Base-by-base conservation (phyloP, 2,329 filamentous ascomycete species). In the Apiospora kogelbergensis region DNA sequence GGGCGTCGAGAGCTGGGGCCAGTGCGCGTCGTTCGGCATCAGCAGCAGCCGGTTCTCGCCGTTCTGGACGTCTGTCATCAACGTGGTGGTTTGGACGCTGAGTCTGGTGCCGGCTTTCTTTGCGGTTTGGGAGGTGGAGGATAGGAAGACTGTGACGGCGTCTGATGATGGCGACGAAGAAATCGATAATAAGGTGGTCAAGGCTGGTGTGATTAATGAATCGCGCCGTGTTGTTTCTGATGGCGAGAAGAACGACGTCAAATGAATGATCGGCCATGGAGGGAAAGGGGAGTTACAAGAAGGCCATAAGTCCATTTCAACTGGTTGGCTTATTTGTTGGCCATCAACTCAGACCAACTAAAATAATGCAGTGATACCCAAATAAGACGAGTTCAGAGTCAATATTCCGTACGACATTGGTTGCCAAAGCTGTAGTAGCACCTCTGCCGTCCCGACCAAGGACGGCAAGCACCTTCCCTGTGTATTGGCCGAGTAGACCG, bases 11-110 rank as follows among this genome's bases (percentile, higher is more conserved):
- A 74, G 73, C 3, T 76, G 75, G 6, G 76, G 76, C 0, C 72
- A 78, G 42, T 76, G 75, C 42, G 69, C 77, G 4, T 71, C 74
- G 20, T 75, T 76, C 17, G 78, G 77, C 0, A 78, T 78, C 40
- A 79, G 76, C 69, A 33, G 24, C 6, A 33, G 24, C 48, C 48
- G 48, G 5, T 57, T 57, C 24, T 79, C 77, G 0, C 48, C 48
- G 1, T 57, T 57, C 6, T 57, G 9, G 1, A 57, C 53, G 53
- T 17, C 20, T 1, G 53, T 60, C 7, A 37, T 60, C 30, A 60
- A 60, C n/a, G 53, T 60, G 2, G 53, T 60, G 17, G 11, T 60
- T 37, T 60, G 53, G 53, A 60, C 53, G 17, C 7, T 37, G 30
- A 60, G 53, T 37, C 9, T 37, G 30, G 53, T 60, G 26, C 53